phyloP scores from a whole-genome alignment of 768 basidiomycete genomes.

The Gloeostereum incarnatum region DNA sequence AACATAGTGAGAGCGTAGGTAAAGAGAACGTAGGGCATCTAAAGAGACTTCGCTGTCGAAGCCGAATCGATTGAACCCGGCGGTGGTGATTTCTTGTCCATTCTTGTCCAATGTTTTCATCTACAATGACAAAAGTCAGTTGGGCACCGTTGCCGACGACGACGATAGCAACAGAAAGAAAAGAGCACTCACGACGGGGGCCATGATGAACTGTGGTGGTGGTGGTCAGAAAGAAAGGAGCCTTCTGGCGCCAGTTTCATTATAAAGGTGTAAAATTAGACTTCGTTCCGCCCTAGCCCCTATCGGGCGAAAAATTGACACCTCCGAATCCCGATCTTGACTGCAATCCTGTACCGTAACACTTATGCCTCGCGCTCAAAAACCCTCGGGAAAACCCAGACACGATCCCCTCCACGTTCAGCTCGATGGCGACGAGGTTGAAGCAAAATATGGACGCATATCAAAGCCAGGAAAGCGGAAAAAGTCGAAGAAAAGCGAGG shows the following conservation, averaged over 20 bases:
- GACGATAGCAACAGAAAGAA: too few species aligned
- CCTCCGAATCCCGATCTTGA: too few species aligned
- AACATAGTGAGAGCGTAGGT: conserved; percentile 76
- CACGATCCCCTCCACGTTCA: conserved; percentile 88
- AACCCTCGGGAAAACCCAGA: conserved; percentile 44
- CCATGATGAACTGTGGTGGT: too few species aligned
- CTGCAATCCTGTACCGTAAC: too few species aligned
- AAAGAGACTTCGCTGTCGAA: conserved; percentile 82
- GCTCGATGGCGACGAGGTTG: conserved; percentile 67
- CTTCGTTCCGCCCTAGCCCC: too few species aligned
- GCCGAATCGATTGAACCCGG: conserved; percentile 81
- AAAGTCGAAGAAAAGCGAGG: conserved; percentile 39
- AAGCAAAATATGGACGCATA: conserved; percentile 71
- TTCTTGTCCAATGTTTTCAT: conserved; percentile 63
- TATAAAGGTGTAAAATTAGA: too few species aligned
- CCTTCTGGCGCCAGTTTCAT: too few species aligned
- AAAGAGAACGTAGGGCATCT: conserved; percentile 78
- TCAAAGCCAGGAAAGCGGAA: conserved; percentile 69
- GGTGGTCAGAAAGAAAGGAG: conserved; percentile 1
- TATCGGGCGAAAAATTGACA: too few species aligned
- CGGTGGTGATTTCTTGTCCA: conserved; percentile 65
- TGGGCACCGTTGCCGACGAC: too few species aligned
- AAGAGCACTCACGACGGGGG: too few species aligned
- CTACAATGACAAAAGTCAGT: conserved; percentile 26
- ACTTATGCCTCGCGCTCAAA: conserved; percentile 57